Base-by-base conservation (phyloP, 169 alveolate genomes). In the Cardiosporidium cionae region DNA sequence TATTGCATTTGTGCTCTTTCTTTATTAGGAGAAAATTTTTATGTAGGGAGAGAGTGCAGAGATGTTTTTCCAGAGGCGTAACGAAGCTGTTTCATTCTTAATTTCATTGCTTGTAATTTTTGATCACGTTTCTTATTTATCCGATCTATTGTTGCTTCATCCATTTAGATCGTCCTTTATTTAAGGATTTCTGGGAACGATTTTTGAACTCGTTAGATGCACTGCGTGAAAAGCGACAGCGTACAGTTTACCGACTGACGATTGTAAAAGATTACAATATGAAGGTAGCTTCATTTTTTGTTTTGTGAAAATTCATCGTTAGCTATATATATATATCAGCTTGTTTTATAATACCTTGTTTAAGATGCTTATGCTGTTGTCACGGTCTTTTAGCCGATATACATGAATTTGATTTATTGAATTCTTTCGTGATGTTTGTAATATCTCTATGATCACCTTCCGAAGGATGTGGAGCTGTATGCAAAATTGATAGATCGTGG, bases 141-240 rank as follows among this genome's bases (percentile, higher is more conserved):
- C n/a, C n/a, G n/a, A 1, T 1, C 0, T 6, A 4, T 33, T 23
- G 7, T 44, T 27, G 53, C 31, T 2, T 5, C 23, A 5, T 34
- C 53, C 25, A 58, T 4, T 52, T 67, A 23, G 94, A 90, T 65
- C 79, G 93, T 52, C 96, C 96, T 4, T 79, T 91, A 9, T 88
- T 87, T 78, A 65, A 81, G 72, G 96, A 91, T 79, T 90, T 70
- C 74, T 91, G 96, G 96, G 90, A 83, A 28, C 85, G 96, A 23
- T 84, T 89, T 72, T 68, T 86, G 66, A 36, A 79, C 62, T 91
- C 92, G 7, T 75, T 91, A 9, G 79, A 79, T 68, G 33, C 81
- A 58, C 85, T 91, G 58, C 80, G 72, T 31, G 72, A 80, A n/a
- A 83, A 89, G 71, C 82, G 79, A 52, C 90, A 87, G 65, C 73